phyloP scores from a whole-genome alignment of 192 early-diverging fungal genomes.

The Coemansia sp. region DNA sequence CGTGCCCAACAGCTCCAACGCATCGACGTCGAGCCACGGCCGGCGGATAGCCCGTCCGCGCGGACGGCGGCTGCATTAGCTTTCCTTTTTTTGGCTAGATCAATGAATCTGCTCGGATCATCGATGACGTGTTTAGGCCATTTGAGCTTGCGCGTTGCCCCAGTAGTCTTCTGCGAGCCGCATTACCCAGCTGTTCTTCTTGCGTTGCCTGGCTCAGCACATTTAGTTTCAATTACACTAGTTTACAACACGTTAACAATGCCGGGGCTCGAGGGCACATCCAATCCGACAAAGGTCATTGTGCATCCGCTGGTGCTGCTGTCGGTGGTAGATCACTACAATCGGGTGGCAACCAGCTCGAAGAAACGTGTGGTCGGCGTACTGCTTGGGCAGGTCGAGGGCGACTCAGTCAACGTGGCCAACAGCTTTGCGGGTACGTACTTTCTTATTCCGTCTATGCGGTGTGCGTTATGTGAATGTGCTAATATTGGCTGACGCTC shows the following conservation, averaged over 20 bases:
- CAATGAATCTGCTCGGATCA: constrained; percentile 3
- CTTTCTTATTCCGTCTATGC: too few species aligned
- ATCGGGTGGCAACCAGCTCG: constrained; percentile 90
- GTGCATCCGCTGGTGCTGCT: constrained; percentile 98
- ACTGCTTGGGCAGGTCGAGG: constrained; percentile 84
- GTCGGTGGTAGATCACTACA: constrained; percentile 98
- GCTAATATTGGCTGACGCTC: not conserved
- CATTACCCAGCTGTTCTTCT: not conserved
- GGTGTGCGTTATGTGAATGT: not conserved
- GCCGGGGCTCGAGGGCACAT: constrained; percentile 43
- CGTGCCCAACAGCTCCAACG: constrained; percentile 37
- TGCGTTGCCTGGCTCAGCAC: not conserved
- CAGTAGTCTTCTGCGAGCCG: too few species aligned
- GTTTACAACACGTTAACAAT: too few species aligned
- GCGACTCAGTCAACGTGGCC: constrained; percentile 88
- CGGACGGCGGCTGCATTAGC: constrained; percentile 22
- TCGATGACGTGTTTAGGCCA: constrained; percentile 4
- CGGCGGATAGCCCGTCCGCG: constrained; percentile 42
- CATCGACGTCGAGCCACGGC: constrained; percentile 30
- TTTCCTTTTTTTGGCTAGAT: not conserved
- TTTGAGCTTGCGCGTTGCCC: too few species aligned
- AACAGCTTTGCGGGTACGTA: constrained; percentile 95
- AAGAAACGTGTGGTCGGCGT: constrained; percentile 97
- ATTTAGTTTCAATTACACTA: too few species aligned
- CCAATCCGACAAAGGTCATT: constrained; percentile 62